Evolutionary conservation across 176 grass and related monocot genomes (phyloP).

Genomic region (Tuctoria greenei): DNA sequence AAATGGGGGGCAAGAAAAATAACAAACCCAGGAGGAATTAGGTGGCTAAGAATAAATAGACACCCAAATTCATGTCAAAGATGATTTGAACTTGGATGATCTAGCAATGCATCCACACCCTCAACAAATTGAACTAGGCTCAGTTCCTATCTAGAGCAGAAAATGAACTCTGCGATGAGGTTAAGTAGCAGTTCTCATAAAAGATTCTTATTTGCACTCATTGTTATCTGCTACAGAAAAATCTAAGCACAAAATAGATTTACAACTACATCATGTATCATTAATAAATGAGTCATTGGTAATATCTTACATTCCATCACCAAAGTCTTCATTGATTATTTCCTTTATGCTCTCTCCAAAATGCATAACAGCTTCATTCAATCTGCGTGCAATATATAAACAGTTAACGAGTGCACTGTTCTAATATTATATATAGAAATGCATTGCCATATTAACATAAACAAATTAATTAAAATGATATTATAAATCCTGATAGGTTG

Average conservation of each 20-base stretch:
- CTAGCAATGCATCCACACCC: not conserved
- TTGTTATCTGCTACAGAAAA: not conserved
- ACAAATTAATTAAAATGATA: not conserved
- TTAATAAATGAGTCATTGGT: constrained; percentile 17
- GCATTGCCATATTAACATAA: not conserved
- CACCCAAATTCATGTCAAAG: not conserved
- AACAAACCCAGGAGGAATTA: not conserved
- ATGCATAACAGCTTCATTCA: constrained; percentile 99
- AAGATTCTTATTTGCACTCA: not conserved
- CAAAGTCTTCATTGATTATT: constrained; percentile 96
- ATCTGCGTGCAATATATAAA: constrained; percentile 40
- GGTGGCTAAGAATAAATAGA: not conserved
- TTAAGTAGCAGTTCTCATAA: not conserved
- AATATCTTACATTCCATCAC: constrained; percentile 90
- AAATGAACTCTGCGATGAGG: not conserved
- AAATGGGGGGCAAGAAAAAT: not conserved
- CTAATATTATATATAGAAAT: not conserved
- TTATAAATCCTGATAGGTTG: constrained; percentile 8
- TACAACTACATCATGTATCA: not conserved
- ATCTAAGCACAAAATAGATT: not conserved
- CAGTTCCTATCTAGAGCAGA: not conserved
- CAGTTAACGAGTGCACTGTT: constrained; percentile 3
- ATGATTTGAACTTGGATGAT: not conserved
- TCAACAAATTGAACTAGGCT: not conserved
- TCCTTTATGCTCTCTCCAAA: constrained; percentile 99